Conservation (phyloP, 1,139 yeast species). For the Pneumocystis wakefieldiae region DNA sequence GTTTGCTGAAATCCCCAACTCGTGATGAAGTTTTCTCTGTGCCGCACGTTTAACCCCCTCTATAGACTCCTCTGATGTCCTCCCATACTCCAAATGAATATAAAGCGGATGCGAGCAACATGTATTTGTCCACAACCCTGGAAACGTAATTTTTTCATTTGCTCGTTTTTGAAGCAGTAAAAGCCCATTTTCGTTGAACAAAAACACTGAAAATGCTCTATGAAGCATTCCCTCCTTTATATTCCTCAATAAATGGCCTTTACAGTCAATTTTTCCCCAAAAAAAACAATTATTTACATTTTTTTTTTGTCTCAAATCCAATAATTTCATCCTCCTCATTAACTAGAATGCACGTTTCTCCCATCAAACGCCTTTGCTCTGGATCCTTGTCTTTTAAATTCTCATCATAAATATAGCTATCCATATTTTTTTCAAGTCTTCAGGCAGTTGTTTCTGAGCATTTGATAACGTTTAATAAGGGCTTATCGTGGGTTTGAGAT, state of each 20-base stretch:
- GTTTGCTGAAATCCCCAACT: constrained; percentile 60
- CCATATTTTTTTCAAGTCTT: background rate
- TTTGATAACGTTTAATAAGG: too few relatives aligned
- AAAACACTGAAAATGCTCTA: constrained; percentile 87
- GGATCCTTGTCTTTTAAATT: constrained; percentile 57
- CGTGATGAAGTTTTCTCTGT: constrained; percentile 79
- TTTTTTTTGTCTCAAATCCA: constrained; percentile 88
- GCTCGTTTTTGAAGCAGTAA: constrained; percentile 88
- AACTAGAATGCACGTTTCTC: constrained; percentile 85
- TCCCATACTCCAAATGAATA: constrained; percentile 64
- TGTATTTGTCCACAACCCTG: constrained; percentile 86
- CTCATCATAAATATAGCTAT: background rate
- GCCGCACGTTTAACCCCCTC: constrained; percentile 80
- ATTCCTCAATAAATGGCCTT: constrained; percentile 62
- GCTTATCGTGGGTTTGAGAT: too few relatives aligned
- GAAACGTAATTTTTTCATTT: constrained; percentile 88
- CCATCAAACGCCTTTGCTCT: constrained; percentile 90
- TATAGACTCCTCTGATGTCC: constrained; percentile 43
- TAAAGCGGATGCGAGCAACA: constrained; percentile 97
- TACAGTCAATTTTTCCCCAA: background rate
- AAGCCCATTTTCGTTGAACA: constrained; percentile 63
- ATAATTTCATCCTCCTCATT: constrained; percentile 76
- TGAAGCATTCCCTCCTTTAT: constrained; percentile 76
- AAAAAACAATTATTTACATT: constrained; percentile 31
- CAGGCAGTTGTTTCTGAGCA: too few relatives aligned